These are phyloP conservation scores for Tetracladium maxilliforme DNA, from an alignment of 2,329 filamentous ascomycete genomes.

Conservation along the genomic window DNA sequence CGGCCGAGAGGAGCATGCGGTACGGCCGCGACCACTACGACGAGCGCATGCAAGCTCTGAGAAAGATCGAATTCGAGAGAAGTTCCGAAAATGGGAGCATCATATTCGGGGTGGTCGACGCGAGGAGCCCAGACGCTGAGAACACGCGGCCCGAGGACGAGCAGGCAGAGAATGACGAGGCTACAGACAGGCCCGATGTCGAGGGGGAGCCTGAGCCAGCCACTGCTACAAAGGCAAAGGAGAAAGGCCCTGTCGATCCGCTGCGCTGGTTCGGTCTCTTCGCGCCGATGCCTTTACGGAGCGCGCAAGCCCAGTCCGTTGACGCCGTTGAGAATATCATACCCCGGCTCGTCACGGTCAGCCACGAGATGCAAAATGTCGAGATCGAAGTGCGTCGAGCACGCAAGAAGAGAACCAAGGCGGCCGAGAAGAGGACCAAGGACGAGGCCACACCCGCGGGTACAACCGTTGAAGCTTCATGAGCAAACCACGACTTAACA, in stretches of 20 bases:
- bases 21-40: constrained; percentile 63
- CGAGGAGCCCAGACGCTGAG: neutral
- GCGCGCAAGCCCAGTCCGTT: constrained; percentile 44
- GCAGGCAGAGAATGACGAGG: neutral
- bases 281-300: constrained; percentile 27
- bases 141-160: neutral
- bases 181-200: constrained; percentile 2
- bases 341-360: constrained; percentile 39
- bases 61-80: constrained; percentile 8
- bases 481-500: no score
- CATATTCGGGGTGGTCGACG: neutral
- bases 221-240: neutral
- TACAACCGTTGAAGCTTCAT: neutral
- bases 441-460: constrained; percentile 1
- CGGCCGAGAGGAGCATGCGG: constrained; percentile 42
- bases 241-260: constrained; percentile 36
- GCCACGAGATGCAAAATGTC: constrained; percentile 43
- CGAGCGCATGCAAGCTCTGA: constrained; percentile 51
- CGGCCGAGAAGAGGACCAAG: constrained; percentile 1
- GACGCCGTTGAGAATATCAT: constrained; percentile 40
- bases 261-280: constrained; percentile 39
- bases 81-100: constrained; percentile 1
- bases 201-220: constrained; percentile 1
- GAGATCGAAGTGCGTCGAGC: constrained; percentile 53
- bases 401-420: constrained; percentile 20